Base-by-base conservation (phyloP, 2,329 filamentous ascomycete genomes). In the Alternaria conjuncta region DNA sequence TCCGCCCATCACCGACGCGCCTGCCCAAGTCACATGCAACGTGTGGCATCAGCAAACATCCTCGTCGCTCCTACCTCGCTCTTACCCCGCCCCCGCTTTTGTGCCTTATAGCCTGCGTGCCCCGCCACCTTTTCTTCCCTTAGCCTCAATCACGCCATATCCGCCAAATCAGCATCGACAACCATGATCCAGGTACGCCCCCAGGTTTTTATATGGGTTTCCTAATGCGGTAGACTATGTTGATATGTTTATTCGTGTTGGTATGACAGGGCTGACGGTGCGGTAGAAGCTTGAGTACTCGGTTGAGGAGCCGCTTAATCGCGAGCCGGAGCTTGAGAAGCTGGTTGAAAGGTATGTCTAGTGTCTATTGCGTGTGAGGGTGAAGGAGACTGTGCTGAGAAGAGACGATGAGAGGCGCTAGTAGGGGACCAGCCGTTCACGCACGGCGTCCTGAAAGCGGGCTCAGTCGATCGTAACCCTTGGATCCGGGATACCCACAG, bases 221-320 rank as follows among this genome's bases (percentile, higher is more conserved):
- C 70, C 67, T 43, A 59, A 70, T 67, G 12, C 23, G 71, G 70
- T 49, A 67, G 55, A 65, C 63, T 67, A 28, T 71, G 63, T 71
- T 57, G 57, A 13, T 8, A 57, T 47, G 55, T 18, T 12, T 45
- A 23, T 61, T 21, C 23, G 28, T 6, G 11, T 50, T 11, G 26
- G 36, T 8, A 32, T 49, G 51, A 5, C 5, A 25, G 57, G 45
- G 60, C 61, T 68, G 53, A 70, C 44, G n/a, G 43, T 69, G 67
- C 71, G 63, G 61, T 72, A 67, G 68, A 69, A 79, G 76, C 71
- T 78, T 20, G 79, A 82, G 55, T 82, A 83, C 55, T 75, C 78
- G 12, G 81, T 81, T 57, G 77, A 83, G 59, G 68, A 84, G 54
- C 84, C 84, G 53, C 75, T 85, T 47, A 85, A 85, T 65, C 78